Evolutionary conservation across 192 early-diverging fungal genomes (phyloP).

Genomic region (Coemansia sp.): DNA sequence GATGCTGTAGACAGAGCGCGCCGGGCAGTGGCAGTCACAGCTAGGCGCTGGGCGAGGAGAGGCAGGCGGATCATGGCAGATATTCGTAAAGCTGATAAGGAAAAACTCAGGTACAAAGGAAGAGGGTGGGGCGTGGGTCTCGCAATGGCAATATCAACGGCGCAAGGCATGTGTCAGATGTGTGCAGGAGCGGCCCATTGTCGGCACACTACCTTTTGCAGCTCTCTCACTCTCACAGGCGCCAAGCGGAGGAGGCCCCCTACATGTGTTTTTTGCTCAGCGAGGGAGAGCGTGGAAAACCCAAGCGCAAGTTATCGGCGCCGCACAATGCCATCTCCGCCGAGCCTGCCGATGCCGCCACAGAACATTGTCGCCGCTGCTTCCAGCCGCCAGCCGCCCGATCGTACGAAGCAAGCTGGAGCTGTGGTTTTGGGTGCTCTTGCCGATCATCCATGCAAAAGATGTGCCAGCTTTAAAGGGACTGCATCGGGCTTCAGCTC

Average conservation of each 20-base stretch:
- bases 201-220: neutral
- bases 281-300: neutral
- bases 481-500: slow-evolving; percentile 1
- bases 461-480: neutral
- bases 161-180: neutral
- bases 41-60: neutral
- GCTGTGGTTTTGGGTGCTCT: neutral
- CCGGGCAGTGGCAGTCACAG: neutral
- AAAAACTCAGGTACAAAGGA: neutral
- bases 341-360: neutral
- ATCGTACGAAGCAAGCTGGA: neutral
- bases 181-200: neutral
- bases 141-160: neutral
- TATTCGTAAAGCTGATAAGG: neutral
- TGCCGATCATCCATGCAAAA: neutral
- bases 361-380: neutral
- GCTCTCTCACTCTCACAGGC: no score
- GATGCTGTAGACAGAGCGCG: slow-evolving; percentile 7
- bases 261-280: neutral
- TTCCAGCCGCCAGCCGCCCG: neutral
- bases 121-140: neutral
- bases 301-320: neutral
- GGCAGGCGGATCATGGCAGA: neutral
- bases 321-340: neutral
- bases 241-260: neutral